These are phyloP conservation scores for Ceratocystis eucalypticola DNA, from an alignment of 2,329 filamentous ascomycete genomes.

Conservation along the genomic window DNA sequence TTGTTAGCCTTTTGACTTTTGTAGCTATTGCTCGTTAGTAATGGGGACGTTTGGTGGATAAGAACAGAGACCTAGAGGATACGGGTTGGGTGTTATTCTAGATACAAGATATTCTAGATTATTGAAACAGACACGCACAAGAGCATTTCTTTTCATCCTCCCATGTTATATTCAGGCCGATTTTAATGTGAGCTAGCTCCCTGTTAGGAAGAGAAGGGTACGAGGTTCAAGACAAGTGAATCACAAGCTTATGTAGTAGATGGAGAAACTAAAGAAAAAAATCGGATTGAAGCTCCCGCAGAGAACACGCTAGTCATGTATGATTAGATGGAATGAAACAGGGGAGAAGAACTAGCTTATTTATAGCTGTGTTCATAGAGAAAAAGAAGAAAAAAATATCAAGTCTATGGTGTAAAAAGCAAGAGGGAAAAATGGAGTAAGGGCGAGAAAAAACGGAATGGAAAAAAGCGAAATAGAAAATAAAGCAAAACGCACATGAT, in stretches of 20 bases:
- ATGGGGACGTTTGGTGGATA: background rate
- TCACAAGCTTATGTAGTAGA: background rate
- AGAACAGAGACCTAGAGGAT: background rate
- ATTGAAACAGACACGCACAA: background rate
- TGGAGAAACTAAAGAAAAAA: background rate
- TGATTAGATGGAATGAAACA: background rate
- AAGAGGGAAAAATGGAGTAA: background rate
- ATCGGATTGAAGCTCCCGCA: background rate
- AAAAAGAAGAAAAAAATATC: background rate
- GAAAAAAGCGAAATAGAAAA: constrained; percentile 12
- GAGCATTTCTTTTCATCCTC: background rate
- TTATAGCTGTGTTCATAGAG: no score
- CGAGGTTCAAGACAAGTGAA: background rate
- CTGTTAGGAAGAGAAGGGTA: background rate
- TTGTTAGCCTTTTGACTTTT: background rate
- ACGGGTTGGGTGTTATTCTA: background rate
- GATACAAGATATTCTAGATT: background rate
- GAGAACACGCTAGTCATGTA: background rate
- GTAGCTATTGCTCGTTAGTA: background rate
- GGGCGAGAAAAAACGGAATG: constrained; percentile 1
- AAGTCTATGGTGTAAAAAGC: constrained; percentile 4
- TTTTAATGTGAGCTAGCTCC: no score
- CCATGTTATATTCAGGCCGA: background rate
- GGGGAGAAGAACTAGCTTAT: background rate
- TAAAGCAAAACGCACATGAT: constrained; percentile 11